Percentiles rank a stretch among this genome's conserved stretches.
These are phyloP conservation scores for Quercus cerris DNA, from an alignment of 306 rosid species.

Conservation along the genomic window DNA sequence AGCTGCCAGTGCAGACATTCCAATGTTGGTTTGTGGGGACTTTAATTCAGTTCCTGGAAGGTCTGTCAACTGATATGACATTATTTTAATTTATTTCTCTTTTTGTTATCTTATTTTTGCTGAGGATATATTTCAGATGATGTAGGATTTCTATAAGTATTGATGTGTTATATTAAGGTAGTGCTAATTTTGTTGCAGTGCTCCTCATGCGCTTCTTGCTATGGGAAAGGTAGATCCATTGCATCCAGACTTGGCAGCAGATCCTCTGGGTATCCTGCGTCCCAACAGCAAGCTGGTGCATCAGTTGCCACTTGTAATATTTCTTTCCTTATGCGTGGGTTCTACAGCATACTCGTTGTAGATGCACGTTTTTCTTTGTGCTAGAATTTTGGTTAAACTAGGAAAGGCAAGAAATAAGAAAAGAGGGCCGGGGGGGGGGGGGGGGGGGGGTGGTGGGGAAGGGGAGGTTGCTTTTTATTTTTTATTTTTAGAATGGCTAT, in stretches of 20 bases:
- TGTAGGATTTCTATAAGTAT: conserved; percentile 7
- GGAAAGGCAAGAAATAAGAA: background rate
- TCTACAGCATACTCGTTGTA: background rate
- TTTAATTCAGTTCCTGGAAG: conserved; percentile 96
- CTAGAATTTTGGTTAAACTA: background rate
- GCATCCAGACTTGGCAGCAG: conserved; percentile 85
- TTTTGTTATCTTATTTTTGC: background rate
- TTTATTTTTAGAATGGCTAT: background rate
- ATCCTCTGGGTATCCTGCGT: conserved; percentile 84
- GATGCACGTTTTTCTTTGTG: background rate
- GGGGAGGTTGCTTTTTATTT: conserved; percentile 1
- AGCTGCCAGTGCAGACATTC: conserved; percentile 92
- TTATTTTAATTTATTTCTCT: background rate
- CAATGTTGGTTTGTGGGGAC: conserved; percentile 99
- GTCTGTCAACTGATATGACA: conserved; percentile 31
- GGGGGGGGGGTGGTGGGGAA: background rate
- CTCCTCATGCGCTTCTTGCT: conserved; percentile 93
- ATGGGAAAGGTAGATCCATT: conserved; percentile 86
- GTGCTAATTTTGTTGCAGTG: conserved; percentile 58
- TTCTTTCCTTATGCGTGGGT: conserved; percentile 6
- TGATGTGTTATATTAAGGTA: conserved; percentile 19
- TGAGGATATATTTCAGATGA: background rate
- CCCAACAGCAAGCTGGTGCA: conserved; percentile 92
- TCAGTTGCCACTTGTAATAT: conserved; percentile 86
- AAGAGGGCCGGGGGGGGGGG: no score